Base-by-base conservation (phyloP, 495 filamentous ascomycete genomes). In the Podospora appendiculata region DNA sequence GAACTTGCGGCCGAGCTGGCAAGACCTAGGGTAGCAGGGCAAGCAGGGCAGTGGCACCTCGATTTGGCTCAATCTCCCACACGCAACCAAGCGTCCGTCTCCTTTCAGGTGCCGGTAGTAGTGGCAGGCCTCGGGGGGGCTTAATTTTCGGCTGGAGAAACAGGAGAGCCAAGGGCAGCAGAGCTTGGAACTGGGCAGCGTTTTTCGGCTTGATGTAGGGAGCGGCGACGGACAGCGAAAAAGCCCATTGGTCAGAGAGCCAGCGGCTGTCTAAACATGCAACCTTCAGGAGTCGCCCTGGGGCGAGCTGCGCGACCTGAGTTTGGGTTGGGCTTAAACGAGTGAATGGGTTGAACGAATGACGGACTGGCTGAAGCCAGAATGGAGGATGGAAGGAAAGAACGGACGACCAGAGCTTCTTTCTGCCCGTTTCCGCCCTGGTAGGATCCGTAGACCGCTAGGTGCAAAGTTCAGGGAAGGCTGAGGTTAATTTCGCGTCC, bases 401-500 rank as follows among this genome's bases (percentile, higher is more conserved):
- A 12, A 40, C 25, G 19, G 12, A 47, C 13, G 45, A 40, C 25
- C 25, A 25, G 25, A 25, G 25, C 2, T 25, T 25, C 25, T 2
- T 25, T 12, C 12, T 39, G 47, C 14, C 41, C 17, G 19, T 36
- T 47, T 34, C 36, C n/a, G 25, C 41, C 38, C 25, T 25, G 25
- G 25, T 25, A 25, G 25, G 25, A 25, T 25, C 25, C 25, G 25
- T 25, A 25, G 25, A 52, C n/a, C 35, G 51, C 48, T 51, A 52
- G 53, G 53, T 52, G 43, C n/a, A 51, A 52, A 56, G 46, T 47
- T 53, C 38, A 51, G 10, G 41, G 45, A 51, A 56, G 57, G 57
- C 59, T 62, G 56, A 57, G 59, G 48, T 35, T 58, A 62, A 64
- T 64, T 60, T 64, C 62, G 57, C 59, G 56, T 56, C 33, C 41